Evolutionary conservation across 345 rosid species (phyloP), one percentile per base, ranked within the genome.

Genomic region (Pistacia atlantica): DNA sequence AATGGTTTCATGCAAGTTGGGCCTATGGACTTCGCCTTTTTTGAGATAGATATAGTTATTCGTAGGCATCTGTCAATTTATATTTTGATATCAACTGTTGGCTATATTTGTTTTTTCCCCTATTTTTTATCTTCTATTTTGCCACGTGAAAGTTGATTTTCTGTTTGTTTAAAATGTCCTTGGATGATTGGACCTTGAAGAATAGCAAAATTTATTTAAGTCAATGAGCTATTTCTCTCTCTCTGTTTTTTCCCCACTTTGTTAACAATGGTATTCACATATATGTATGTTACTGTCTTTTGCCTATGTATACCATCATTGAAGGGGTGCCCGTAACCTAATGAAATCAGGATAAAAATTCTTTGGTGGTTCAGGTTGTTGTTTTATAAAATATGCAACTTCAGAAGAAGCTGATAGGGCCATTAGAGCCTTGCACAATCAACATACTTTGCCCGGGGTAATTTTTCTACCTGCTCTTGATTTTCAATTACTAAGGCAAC

Each of bases 371-470:
- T 92, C 98, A 96, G 99, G 99, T 68, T 96, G 98, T 85, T 93
- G 99, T 90, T 96, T 96, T 86, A 89, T 96, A 78, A 96, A 96
- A 86, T 96, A 91, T 89, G 92, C 97, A 68, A 87, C 97, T 74
- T 83, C 91, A 54, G 97, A 86, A 80, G 99, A 90, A 84, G 99
- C 99, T 28, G 97, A 96, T 82, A 90, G 92, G 86, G 99, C 99
- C 69, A 96, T 93, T 80, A 89, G 89, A 89, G 97, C 94, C 82
- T 88, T 96, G 84, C 99, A 96, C 85, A 93, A 93, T 86, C 98
- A 86, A 78, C 85, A 84, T 80, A 92, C 93, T 70, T 88, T 96
- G 65, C 97, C 97, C 51, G 97, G 98, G 91, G 99, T 96, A 86
- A 89, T 87, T 86, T 77, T 65, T 52, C 14, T 70, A 65, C 57